Conservation (phyloP, 768 basidiomycete species). For the Trametes gibbosa region DNA sequence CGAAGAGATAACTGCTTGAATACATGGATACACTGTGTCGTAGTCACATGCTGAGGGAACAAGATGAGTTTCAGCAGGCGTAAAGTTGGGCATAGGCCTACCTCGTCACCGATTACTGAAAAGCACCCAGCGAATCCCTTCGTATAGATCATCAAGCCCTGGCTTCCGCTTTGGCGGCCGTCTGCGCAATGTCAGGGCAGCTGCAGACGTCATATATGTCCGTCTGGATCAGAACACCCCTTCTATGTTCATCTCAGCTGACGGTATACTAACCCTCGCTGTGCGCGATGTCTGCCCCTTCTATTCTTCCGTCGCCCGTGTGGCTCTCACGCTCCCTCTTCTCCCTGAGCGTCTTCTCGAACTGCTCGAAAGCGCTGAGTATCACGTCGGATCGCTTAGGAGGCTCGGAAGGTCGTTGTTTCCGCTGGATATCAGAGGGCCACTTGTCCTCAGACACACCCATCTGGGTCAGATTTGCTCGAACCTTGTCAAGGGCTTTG, state of each 20-base stretch:
- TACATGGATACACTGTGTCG: neutral
- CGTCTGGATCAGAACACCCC: neutral
- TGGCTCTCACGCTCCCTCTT: constrained; percentile 35
- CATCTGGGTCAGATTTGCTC: constrained; percentile 44
- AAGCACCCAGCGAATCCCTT: constrained; percentile 48
- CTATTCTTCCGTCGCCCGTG: neutral
- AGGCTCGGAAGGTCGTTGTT: constrained; percentile 10
- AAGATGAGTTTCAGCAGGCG: neutral
- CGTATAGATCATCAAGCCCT: constrained; percentile 34
- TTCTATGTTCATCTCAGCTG: neutral
- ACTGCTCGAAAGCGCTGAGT: constrained; percentile 68
- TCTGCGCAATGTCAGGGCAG: neutral
- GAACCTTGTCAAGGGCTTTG: constrained; percentile 48
- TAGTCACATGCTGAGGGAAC: neutral
- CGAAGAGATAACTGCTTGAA: no score
- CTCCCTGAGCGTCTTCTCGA: constrained; percentile 55
- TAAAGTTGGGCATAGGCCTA: neutral
- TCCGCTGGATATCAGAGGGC: constrained; percentile 51
- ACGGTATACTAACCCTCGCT: constrained; percentile 10
- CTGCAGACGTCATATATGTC: neutral
- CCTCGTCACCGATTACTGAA: constrained; percentile 42
- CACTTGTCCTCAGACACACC: constrained; percentile 59
- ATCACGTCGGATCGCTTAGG: constrained; percentile 33
- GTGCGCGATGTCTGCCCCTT: constrained; percentile 2
- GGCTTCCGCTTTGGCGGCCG: constrained; percentile 21